Evolutionary conservation across 768 basidiomycete genomes (phyloP), one percentile per base, ranked within the genome.

Genomic region (Serendipita sp.): DNA sequence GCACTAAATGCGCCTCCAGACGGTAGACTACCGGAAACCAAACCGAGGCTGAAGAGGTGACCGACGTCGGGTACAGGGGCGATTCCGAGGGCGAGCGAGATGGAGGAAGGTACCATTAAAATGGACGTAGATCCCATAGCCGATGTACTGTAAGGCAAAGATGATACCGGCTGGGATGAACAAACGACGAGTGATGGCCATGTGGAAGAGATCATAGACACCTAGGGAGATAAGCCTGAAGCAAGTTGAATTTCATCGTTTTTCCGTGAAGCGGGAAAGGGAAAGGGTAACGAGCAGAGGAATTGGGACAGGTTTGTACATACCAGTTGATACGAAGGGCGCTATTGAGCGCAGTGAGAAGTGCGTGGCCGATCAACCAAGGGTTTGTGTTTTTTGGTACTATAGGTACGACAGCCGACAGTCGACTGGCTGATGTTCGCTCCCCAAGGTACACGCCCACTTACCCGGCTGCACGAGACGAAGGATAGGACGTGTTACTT

Each of bases 91-190:
- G 65, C 65, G 23, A 65, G 48, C 11, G 65, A 65, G 11, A 65
- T 13, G 10, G 65, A 63, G 34, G 65, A 64, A 8, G 65, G 65
- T 63, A 16, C 63, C 65, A 36, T 47, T 64, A 36, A 64, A 65
- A 32, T 64, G 63, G 38, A 65, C 65, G 44, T 65, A 65, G 5
- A 65, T 16, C n/a, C 63, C 65, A 32, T 65, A 65, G 28, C 18
- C 65, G 63, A 65, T 63, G 32, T 65, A 65, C 36, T 65, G 65
- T n/a, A 65, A 56, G 35, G 44, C 45, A 63, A 65, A 65, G 10
- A 65, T n/a, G n/a, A 65, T n/a, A 16, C 1, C 63, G 3, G 65
- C 65, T 8, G 44, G 16, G 30, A 18, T 16, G n/a, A 64, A 65
- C n/a, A 23, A 10, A 11, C 63, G 62, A 38, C 65, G 65, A 44